These are phyloP conservation scores for Chlorella sp. DNA, from an alignment of 139 green algal genomes.

Conservation along the genomic window DNA sequence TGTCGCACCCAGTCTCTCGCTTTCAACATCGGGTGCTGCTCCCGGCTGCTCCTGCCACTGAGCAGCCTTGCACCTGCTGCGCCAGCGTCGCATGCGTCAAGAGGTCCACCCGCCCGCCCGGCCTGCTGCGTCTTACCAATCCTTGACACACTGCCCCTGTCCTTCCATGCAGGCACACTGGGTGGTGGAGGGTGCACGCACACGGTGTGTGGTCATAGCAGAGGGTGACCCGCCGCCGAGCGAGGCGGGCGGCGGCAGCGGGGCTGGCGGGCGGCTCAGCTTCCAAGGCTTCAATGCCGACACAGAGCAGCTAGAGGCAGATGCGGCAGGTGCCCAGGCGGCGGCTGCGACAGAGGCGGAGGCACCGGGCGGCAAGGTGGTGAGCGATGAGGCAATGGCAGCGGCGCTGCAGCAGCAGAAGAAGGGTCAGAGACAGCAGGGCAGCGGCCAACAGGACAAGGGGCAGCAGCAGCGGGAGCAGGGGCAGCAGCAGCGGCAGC, in stretches of 20 bases:
- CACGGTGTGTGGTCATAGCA: conserved; percentile 15
- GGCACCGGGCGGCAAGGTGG: background rate
- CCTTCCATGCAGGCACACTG: conserved; percentile 27
- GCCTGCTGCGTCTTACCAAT: background rate
- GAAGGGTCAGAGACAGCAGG: background rate
- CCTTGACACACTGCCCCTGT: background rate
- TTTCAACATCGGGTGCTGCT: background rate
- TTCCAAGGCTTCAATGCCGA: conserved; percentile 13
- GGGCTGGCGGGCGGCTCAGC: background rate
- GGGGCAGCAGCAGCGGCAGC: background rate
- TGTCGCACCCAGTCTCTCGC: too few relatives aligned
- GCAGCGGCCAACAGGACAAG: background rate
- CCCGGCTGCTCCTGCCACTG: background rate
- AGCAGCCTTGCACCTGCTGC: background rate
- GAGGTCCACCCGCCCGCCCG: background rate
- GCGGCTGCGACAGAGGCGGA: background rate
- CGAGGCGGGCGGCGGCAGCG: background rate
- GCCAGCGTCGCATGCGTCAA: too few relatives aligned
- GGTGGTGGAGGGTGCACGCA: conserved; percentile 28
- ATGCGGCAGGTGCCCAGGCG: background rate
- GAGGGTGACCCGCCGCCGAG: conserved; percentile 17
- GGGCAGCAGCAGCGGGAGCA: background rate
- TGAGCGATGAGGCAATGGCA: conserved; percentile 34
- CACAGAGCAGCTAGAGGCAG: background rate
- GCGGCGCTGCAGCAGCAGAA: background rate